These are phyloP conservation scores for Plasmopara viticola DNA, from an alignment of 352 stramenopile species.

Conservation along the genomic window DNA sequence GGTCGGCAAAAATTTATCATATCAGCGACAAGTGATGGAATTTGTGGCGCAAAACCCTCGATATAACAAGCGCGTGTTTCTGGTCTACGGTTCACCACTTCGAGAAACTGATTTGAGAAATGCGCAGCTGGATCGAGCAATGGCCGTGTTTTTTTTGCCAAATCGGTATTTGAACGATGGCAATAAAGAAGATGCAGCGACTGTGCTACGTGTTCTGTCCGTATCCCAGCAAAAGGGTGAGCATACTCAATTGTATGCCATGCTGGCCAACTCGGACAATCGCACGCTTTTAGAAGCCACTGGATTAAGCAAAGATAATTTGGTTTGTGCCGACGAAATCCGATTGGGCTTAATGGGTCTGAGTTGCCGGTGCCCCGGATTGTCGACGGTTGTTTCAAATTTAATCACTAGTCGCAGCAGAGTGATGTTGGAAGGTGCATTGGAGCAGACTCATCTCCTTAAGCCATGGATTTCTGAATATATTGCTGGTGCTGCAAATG, in stretches of 20 bases:
- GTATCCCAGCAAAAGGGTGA: conserved; percentile 60
- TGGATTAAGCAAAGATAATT: conserved; percentile 55
- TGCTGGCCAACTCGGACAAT: conserved; percentile 83
- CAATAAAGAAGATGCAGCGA: conserved; percentile 77
- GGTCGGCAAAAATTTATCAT: conserved; percentile 34
- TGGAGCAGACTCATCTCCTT: conserved; percentile 12
- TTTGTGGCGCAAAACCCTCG: conserved; percentile 64
- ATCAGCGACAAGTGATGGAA: conserved; percentile 57
- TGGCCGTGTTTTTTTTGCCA: conserved; percentile 79
- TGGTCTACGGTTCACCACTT: conserved; percentile 70
- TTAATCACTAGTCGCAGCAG: conserved; percentile 70
- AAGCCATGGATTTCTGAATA: conserved; percentile 74
- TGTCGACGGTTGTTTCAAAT: conserved; percentile 83
- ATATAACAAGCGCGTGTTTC: conserved; percentile 75
- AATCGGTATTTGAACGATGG: conserved; percentile 78
- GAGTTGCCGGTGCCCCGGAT: conserved; percentile 69
- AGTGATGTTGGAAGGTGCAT: conserved; percentile 22
- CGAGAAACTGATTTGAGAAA: conserved; percentile 43
- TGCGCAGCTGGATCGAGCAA: conserved; percentile 54
- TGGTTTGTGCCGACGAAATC: conserved; percentile 80
- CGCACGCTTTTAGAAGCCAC: conserved; percentile 68
- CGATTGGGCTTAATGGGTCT: conserved; percentile 79
- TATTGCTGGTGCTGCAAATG: conserved; percentile 63
- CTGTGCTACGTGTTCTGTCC: conserved; percentile 70
- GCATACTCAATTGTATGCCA: conserved; percentile 70